Percentiles rank a stretch among this genome's conserved stretches.
Conservation (phyloP, 805 yeast species). For the Yarrowia deformans region DNA sequence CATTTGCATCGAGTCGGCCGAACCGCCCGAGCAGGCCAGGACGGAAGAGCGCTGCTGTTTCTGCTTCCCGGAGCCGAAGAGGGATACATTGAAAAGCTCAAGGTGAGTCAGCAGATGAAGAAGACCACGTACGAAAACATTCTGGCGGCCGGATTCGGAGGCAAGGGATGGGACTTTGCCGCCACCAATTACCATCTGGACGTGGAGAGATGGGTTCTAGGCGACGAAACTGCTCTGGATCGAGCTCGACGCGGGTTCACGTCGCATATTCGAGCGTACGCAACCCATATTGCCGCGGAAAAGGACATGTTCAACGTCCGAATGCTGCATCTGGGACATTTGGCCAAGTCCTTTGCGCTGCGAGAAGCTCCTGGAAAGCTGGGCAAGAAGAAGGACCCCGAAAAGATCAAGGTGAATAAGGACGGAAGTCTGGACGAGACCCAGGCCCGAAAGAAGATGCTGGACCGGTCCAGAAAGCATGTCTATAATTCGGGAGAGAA, state of each 20-base stretch:
- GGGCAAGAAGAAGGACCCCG: constrained; percentile 51
- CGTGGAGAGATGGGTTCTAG: constrained; percentile 86
- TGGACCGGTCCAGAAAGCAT: constrained; percentile 20
- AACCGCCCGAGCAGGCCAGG: constrained; percentile 95
- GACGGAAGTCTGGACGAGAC: constrained; percentile 31
- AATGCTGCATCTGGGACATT: constrained; percentile 87
- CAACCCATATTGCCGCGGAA: constrained; percentile 88
- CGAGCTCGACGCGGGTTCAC: constrained; percentile 82
- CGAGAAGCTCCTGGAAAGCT: constrained; percentile 91
- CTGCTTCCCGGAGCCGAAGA: constrained; percentile 91
- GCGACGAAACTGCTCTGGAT: constrained; percentile 64
- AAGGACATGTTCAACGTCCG: constrained; percentile 82
- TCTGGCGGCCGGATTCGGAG: constrained; percentile 51
- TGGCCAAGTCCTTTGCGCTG: constrained; percentile 92
- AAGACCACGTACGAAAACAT: constrained; percentile 47
- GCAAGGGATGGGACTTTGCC: constrained; percentile 79
- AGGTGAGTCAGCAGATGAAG: constrained; percentile 60
- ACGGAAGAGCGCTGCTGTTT: constrained; percentile 79
- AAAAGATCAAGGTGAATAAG: constrained; percentile 37
- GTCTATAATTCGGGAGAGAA: constrained; percentile 17
- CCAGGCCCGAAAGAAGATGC: constrained; percentile 30
- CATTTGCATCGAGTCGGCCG: constrained; percentile 97
- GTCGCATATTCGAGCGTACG: constrained; percentile 92
- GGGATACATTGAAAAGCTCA: constrained; percentile 71
- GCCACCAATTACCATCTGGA: constrained; percentile 97